Evolutionary conservation across 129 eudicot genomes (phyloP).

Genomic region (Helianthus tuberosus): DNA sequence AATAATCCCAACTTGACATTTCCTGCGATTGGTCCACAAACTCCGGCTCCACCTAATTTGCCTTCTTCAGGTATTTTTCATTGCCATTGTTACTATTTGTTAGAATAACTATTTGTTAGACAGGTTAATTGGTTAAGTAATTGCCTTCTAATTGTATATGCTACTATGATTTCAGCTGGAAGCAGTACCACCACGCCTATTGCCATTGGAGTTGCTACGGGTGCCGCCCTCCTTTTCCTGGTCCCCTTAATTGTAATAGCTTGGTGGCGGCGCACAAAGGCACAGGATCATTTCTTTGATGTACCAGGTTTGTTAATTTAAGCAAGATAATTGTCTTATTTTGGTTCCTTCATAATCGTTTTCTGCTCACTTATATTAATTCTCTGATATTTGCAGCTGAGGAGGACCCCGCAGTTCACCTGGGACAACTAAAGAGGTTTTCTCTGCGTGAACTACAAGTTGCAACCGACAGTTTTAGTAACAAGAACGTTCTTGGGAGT

Average conservation of each 20-base stretch:
- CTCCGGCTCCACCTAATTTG: slow-evolving; percentile 44
- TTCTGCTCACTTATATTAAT: slow-evolving; percentile 19
- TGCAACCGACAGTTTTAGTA: slow-evolving; percentile 71
- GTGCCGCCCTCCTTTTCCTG: slow-evolving; percentile 77
- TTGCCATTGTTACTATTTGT: neutral
- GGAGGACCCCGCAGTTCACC: slow-evolving; percentile 74
- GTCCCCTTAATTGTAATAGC: slow-evolving; percentile 80
- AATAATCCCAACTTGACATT: slow-evolving; percentile 41
- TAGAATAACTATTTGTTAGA: too few relatives aligned
- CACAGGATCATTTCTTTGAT: slow-evolving; percentile 83
- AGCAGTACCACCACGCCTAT: slow-evolving; percentile 61
- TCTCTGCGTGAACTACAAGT: slow-evolving; percentile 77
- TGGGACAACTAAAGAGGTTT: slow-evolving; percentile 75
- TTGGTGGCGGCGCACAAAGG: slow-evolving; percentile 65
- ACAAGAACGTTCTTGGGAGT: slow-evolving; percentile 66
- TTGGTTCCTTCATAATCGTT: slow-evolving; percentile 39
- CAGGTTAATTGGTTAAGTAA: neutral
- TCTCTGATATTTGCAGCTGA: slow-evolving; percentile 36
- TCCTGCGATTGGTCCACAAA: slow-evolving; percentile 56
- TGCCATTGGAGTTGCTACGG: slow-evolving; percentile 90
- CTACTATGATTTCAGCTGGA: slow-evolving; percentile 36
- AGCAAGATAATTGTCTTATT: neutral
- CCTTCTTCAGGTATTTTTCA: slow-evolving; percentile 51
- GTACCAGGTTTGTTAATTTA: slow-evolving; percentile 75
- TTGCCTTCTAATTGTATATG: neutral